A percentile compares a stretch with the other conserved stretches of the same genome.
phyloP scores from a whole-genome alignment of 2,329 filamentous ascomycete genomes.

The Xylariomycetidae sp. region DNA sequence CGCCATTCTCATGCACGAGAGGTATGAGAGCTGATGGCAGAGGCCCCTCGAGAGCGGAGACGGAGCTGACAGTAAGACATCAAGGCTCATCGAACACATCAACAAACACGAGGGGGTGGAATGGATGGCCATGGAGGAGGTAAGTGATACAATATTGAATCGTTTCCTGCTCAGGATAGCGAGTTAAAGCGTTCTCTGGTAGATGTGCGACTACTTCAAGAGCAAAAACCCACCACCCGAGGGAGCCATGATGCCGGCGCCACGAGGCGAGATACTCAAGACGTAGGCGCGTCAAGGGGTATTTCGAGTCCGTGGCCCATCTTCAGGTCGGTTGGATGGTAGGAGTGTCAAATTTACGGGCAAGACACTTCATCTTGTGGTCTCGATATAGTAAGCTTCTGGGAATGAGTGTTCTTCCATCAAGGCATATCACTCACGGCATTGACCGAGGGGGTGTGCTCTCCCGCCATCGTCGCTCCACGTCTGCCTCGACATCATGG shows the following conservation, averaged over 20 bases:
- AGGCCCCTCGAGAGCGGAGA: not conserved
- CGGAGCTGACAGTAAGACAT: not conserved
- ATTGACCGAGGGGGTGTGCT: constrained; percentile 4
- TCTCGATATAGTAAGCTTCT: too few species aligned
- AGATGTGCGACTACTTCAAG: constrained; percentile 71
- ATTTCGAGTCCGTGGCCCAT: too few species aligned
- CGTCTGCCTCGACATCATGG: constrained; percentile 33
- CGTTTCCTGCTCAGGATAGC: not conserved
- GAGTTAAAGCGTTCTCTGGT: constrained; percentile 18
- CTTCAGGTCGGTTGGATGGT: too few species aligned
- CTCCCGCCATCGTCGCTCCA: constrained; percentile 28
- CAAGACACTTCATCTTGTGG: too few species aligned
- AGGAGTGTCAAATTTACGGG: too few species aligned
- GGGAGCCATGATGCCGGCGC: constrained; percentile 52
- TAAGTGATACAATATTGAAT: too few species aligned
- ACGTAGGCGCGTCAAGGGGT: too few species aligned
- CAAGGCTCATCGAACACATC: constrained; percentile 34
- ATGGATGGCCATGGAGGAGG: constrained; percentile 24
- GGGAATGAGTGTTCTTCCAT: too few species aligned
- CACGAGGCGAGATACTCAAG: constrained; percentile 3
- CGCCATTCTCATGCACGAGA: constrained; percentile 10
- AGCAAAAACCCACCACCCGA: constrained; percentile 49
- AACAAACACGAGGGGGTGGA: constrained; percentile 20
- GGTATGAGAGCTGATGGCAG: not conserved
- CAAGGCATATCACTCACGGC: too few species aligned